These are phyloP conservation scores for Kalaharituber pfeilii DNA, from an alignment of 2,329 filamentous ascomycete genomes.

Conservation along the genomic window DNA sequence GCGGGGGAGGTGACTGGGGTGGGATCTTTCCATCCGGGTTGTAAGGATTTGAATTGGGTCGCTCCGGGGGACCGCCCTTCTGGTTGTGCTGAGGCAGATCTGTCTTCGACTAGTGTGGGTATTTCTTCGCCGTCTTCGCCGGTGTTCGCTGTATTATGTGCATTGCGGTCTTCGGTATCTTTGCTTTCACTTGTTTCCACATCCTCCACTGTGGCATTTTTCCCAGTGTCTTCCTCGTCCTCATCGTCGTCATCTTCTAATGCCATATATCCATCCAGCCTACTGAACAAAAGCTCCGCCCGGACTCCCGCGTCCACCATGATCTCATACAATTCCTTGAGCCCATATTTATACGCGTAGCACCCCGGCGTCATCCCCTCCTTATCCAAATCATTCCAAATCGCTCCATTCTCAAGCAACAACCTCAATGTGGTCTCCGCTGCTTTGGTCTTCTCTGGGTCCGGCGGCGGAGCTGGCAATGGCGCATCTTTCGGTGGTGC, in stretches of 20 bases:
- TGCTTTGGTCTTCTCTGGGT: constrained; percentile 33
- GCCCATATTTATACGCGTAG: constrained; percentile 45
- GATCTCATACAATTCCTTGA: constrained; percentile 55
- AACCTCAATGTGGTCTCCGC: constrained; percentile 53
- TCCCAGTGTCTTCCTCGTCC: constrained; percentile 25
- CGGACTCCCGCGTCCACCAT: constrained; percentile 81
- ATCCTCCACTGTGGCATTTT: constrained; percentile 22
- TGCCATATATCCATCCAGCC: constrained; percentile 60
- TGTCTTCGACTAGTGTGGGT: constrained; percentile 7
- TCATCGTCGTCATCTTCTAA: constrained; percentile 38
- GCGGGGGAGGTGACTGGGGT: constrained; percentile 18
- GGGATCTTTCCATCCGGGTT: constrained; percentile 1
- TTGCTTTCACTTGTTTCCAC: constrained; percentile 16
- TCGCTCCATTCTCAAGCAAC: constrained; percentile 71
- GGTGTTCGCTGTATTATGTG: constrained; percentile 7
- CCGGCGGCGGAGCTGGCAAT: constrained; percentile 19
- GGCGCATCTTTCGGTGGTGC: constrained; percentile 38
- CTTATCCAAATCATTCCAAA: constrained; percentile 88
- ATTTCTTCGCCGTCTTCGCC: neutral
- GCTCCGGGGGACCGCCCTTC: no score
- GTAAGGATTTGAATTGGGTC: no score
- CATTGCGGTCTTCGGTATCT: constrained; percentile 21
- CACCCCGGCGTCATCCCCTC: constrained; percentile 85
- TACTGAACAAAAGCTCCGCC: constrained; percentile 68
- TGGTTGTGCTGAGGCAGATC: constrained; percentile 5